A percentile compares a stretch with the other conserved stretches of the same genome.
phyloP scores from a whole-genome alignment of 495 filamentous ascomycete species.

The Aspergillus diversus region DNA sequence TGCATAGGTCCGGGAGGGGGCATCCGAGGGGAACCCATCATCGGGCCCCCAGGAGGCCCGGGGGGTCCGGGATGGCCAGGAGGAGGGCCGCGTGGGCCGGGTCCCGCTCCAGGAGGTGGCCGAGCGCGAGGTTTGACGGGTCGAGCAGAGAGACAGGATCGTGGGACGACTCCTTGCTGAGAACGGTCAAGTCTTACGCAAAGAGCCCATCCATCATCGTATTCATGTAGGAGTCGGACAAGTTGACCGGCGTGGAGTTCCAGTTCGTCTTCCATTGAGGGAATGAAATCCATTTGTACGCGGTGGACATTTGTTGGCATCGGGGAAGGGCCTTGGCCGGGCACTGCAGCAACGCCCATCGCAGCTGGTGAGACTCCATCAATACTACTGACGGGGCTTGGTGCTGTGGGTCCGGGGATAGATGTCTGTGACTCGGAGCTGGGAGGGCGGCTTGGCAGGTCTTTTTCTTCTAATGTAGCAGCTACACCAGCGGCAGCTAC shows the following conservation, averaged over 20 bases:
- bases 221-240: constrained; percentile 88
- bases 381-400: constrained; percentile 35
- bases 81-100: constrained; percentile 45
- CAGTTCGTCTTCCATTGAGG: constrained; percentile 90
- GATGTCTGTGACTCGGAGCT: constrained; percentile 26
- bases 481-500: constrained; percentile 39
- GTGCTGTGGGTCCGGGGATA: constrained; percentile 33
- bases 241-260: constrained; percentile 77
- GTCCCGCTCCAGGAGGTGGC: constrained; percentile 54
- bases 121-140: constrained; percentile 84
- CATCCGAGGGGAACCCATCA: constrained; percentile 57
- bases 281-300: constrained; percentile 93
- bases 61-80: constrained; percentile 11
- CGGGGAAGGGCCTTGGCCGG: constrained; percentile 29
- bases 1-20: constrained; percentile 31
- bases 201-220: constrained; percentile 98
- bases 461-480: constrained; percentile 43
- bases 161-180: constrained; percentile 88
- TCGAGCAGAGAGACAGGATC: constrained; percentile 89
- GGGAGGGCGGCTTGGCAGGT: constrained; percentile 26
- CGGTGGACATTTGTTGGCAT: constrained; percentile 71
- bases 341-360: constrained; percentile 43
- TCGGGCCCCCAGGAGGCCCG: constrained; percentile 35
- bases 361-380: constrained; percentile 15
- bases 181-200: constrained; percentile 90